Base-by-base conservation (phyloP, 1,284 basidiomycete genomes). In the Ceraceosorus guamensis region DNA sequence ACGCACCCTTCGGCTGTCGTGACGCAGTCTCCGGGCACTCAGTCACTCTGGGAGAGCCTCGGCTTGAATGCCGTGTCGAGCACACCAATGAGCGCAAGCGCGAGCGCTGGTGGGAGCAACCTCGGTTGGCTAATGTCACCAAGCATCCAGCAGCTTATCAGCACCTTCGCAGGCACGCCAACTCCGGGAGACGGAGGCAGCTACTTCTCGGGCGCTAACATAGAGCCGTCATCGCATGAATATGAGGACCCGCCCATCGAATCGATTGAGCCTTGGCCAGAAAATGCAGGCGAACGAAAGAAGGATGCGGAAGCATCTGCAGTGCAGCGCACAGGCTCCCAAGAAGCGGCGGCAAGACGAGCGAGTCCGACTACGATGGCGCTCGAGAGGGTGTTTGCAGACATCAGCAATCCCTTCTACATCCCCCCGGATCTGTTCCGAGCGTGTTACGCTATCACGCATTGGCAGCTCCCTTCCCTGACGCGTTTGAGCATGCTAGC, bases 71-170 rank as follows among this genome's bases (percentile, higher is more conserved):
- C n/a, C 16, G 34, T 58, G 11, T 57, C 65, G 0, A 52, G 53
- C 33, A 43, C 55, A 13, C 60, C 59, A 50, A 33, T 61, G 52
- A 59, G 61, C 46, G 59, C 62, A 33, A 10, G 50, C 6, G 18
- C 41, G 30, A 24, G 24, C 24, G 51, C 31, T 34, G 30, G 45
- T 30, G 11, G 14, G 3, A 46, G 43, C 51, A 55, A 33, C 44
- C 51, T 67, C 3, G 63, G 67, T 34, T 69, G 67, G 67, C 61
- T 69, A 34, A 61, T 67, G 66, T 65, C 63, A 32, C 67, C 67
- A 3, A 62, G 60, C 62, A 65, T 69, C 47, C 66, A 69, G 57
- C 61, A 66, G 53, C 57, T 69, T 49, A 60, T 69, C 45, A 59
- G 54, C 48, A 62, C 59, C 3, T 61, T 67, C 18, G 53, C 54